Evolutionary conservation across 202 grass and related monocot species (phyloP).

Genomic region (Eragrostis tef): DNA sequence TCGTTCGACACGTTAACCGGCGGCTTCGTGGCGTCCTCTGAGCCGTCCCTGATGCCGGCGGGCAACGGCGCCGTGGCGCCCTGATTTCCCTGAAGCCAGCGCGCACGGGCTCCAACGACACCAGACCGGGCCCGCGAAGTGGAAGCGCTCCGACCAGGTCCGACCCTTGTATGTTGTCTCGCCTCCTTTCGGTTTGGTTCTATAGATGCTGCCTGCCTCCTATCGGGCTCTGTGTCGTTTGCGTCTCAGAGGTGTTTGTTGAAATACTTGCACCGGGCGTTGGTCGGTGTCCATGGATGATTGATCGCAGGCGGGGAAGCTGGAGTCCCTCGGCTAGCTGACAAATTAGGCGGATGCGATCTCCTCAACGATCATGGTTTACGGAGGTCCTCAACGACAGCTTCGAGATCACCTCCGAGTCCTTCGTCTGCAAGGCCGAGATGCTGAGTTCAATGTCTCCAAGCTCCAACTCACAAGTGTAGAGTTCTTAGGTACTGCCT

Average conservation of each 20-base stretch:
- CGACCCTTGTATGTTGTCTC: no score
- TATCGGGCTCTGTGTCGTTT: no score
- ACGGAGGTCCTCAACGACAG: slow-evolving; percentile 96
- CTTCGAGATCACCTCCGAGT: slow-evolving; percentile 86
- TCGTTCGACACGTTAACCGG: slow-evolving; percentile 14
- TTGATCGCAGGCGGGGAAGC: slow-evolving; percentile 72
- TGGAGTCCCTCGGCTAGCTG: slow-evolving; percentile 85
- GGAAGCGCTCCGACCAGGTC: no score
- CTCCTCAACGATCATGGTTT: slow-evolving; percentile 87
- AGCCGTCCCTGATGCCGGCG: slow-evolving; percentile 28
- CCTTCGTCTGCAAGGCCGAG: slow-evolving; percentile 83
- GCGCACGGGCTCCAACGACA: slow-evolving; percentile 8
- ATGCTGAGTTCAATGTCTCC: no score
- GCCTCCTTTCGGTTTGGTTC: no score
- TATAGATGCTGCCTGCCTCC: no score
- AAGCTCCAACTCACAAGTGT: no score
- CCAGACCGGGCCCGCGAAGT: no score
- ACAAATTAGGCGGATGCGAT: slow-evolving; percentile 94
- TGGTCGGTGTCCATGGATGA: no score
- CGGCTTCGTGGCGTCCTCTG: background rate
- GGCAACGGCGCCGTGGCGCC: background rate
- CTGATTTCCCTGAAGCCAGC: slow-evolving; percentile 10
- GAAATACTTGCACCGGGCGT: no score
- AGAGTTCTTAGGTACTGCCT: no score
- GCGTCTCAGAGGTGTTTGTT: no score